These are phyloP conservation scores for Phaffomyces opuntiae DNA, from an alignment of 805 yeast genomes.

Conservation along the genomic window DNA sequence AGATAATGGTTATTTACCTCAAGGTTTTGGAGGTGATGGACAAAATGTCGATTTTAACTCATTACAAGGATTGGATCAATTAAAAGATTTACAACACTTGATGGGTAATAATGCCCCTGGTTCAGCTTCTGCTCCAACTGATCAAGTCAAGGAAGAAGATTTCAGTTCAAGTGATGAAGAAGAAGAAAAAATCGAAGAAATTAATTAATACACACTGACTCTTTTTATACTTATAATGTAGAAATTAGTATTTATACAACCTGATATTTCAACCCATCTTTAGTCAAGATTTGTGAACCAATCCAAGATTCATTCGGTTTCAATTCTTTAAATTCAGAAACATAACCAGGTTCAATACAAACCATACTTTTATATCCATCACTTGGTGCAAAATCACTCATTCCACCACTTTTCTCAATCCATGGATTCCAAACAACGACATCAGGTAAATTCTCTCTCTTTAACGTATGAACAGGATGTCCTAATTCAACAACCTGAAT, in stretches of 20 bases:
- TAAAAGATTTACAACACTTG: slow-evolving; percentile 3
- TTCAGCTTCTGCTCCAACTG: background rate
- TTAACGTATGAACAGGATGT: slow-evolving; percentile 59
- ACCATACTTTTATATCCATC: slow-evolving; percentile 80
- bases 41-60: slow-evolving; percentile 18
- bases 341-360: slow-evolving; percentile 93
- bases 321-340: slow-evolving; percentile 53
- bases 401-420: slow-evolving; percentile 71
- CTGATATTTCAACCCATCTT: slow-evolving; percentile 58
- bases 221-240: background rate
- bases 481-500: slow-evolving; percentile 69
- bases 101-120: background rate
- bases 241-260: slow-evolving; percentile 27
- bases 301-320: slow-evolving; percentile 71
- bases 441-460: slow-evolving; percentile 55
- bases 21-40: slow-evolving; percentile 35
- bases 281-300: slow-evolving; percentile 54
- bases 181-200: slow-evolving; percentile 5
- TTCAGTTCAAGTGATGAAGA: slow-evolving; percentile 28
- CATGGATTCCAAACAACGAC: slow-evolving; percentile 98
- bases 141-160: slow-evolving; percentile 19
- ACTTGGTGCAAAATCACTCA: slow-evolving; percentile 88
- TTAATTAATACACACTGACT: background rate
- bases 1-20: slow-evolving; percentile 26
- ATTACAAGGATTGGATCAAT: slow-evolving; percentile 14